Evolutionary conservation across 257 asterid genomes (phyloP).

Genomic region (Ophiorrhiza pumila): DNA sequence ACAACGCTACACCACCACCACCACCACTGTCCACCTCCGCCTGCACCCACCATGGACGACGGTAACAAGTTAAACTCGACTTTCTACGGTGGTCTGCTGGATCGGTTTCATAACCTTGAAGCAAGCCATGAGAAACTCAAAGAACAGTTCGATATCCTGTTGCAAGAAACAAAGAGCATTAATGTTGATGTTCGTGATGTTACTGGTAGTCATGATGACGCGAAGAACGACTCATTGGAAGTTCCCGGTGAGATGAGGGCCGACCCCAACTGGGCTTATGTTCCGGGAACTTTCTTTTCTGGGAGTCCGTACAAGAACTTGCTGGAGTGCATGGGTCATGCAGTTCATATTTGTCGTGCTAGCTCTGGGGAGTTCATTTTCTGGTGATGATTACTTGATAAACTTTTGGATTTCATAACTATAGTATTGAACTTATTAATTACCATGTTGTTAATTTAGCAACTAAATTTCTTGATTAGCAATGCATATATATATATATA

Average conservation of each 20-base stretch:
- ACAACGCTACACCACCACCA: background rate
- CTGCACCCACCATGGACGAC: conserved; percentile 42
- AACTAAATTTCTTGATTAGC: background rate
- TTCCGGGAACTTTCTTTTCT: conserved; percentile 31
- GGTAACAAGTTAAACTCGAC: conserved; percentile 16
- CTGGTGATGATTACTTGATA: conserved; percentile 36
- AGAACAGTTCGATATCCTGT: conserved; percentile 39
- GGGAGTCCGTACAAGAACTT: conserved; percentile 46
- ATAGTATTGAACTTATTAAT: background rate
- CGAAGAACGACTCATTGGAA: background rate
- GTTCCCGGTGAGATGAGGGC: conserved; percentile 22
- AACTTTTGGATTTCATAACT: background rate
- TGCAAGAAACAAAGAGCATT: conserved; percentile 31
- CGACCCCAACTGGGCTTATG: conserved; percentile 30
- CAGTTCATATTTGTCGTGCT: conserved; percentile 40
- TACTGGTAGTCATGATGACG: too few relatives aligned
- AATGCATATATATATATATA: background rate
- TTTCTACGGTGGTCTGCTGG: conserved; percentile 25
- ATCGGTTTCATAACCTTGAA: conserved; percentile 50
- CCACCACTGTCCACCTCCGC: conserved; percentile 11
- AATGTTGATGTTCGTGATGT: background rate
- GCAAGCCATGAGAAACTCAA: conserved; percentile 48
- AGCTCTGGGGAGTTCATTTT: conserved; percentile 51
- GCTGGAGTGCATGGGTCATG: conserved; percentile 65
- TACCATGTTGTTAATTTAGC: background rate